A percentile compares a stretch with the other conserved stretches of the same genome.
phyloP scores from a whole-genome alignment of 108 stramenopile species.

The Fistulifera pelliculosa region DNA sequence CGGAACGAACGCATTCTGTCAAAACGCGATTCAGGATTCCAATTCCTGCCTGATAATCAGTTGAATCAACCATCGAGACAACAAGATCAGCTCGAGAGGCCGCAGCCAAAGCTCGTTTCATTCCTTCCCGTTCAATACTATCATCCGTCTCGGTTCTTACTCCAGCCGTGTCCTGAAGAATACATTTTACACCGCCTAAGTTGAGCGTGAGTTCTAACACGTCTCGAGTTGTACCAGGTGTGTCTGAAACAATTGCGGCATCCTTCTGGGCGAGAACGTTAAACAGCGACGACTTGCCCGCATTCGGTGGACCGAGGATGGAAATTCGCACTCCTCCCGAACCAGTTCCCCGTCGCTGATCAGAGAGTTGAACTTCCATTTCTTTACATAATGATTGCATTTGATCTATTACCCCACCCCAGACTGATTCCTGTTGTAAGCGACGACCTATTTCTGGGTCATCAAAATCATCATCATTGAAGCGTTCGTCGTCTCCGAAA shows the following conservation, averaged over 20 bases:
- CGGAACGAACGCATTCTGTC: conserved; percentile 2
- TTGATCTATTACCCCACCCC: conserved; percentile 55
- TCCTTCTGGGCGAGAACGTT: conserved; percentile 83
- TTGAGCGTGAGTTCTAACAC: conserved; percentile 83
- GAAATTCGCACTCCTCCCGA: conserved; percentile 81
- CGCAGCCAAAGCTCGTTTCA: conserved; percentile 71
- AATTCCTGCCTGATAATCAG: conserved; percentile 27
- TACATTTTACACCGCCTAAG: conserved; percentile 86
- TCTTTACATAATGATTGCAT: conserved; percentile 42
- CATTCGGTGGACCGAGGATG: conserved; percentile 93
- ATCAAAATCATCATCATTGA: conserved; percentile 36
- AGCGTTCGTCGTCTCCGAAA: conserved; percentile 94
- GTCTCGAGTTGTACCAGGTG: conserved; percentile 93
- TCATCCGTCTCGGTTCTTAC: conserved; percentile 67
- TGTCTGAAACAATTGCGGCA: conserved; percentile 90
- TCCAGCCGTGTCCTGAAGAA: conserved; percentile 88
- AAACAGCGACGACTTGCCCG: conserved; percentile 88
- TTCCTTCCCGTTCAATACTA: conserved; percentile 87
- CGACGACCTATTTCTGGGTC: conserved; percentile 8
- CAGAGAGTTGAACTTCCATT: conserved; percentile 65
- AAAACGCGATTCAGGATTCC: conserved; percentile 41
- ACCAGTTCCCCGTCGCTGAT: conserved; percentile 82
- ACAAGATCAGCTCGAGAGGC: conserved; percentile 79
- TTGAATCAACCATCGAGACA: conserved; percentile 75
- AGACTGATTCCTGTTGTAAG: conserved; percentile 34